Evolutionary conservation across 2,329 filamentous ascomycete genomes (phyloP).

Genomic region (Alternaria arbusti): DNA sequence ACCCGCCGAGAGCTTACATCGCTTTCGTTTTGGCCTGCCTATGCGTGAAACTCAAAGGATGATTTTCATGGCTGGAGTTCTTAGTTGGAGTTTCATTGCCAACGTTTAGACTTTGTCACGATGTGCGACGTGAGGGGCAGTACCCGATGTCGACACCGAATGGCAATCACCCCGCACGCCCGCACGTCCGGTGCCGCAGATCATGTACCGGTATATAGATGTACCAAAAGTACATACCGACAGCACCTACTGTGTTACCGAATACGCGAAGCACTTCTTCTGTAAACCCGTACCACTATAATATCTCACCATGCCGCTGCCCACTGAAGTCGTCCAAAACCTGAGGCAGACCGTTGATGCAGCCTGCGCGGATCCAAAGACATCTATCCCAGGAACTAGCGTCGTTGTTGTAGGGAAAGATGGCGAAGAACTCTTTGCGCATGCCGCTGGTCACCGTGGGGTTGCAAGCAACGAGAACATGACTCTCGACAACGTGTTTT

Average conservation of each 20-base stretch:
- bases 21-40: background rate
- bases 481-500: constrained; percentile 64
- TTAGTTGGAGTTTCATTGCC: background rate
- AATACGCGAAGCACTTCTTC: background rate
- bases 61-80: background rate
- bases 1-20: background rate
- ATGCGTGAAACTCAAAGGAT: background rate
- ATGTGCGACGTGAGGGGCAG: background rate
- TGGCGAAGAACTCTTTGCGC: constrained; percentile 51
- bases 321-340: background rate
- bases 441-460: constrained; percentile 50
- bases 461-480: constrained; percentile 56
- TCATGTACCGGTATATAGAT: background rate
- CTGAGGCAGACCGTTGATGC: constrained; percentile 21
- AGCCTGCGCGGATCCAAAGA: constrained; percentile 23
- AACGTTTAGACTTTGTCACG: background rate
- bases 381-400: constrained; percentile 50
- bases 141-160: background rate
- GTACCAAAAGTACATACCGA: background rate
- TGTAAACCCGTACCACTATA: background rate
- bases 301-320: constrained; percentile 1
- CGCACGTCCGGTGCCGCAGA: background rate
- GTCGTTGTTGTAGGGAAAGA: constrained; percentile 52
- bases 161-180: background rate
- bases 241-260: background rate